Percentiles rank a stretch among this genome's conserved stretches.
These are phyloP conservation scores for Epichloe baconii DNA, from an alignment of 2,329 filamentous ascomycete genomes.

Conservation along the genomic window DNA sequence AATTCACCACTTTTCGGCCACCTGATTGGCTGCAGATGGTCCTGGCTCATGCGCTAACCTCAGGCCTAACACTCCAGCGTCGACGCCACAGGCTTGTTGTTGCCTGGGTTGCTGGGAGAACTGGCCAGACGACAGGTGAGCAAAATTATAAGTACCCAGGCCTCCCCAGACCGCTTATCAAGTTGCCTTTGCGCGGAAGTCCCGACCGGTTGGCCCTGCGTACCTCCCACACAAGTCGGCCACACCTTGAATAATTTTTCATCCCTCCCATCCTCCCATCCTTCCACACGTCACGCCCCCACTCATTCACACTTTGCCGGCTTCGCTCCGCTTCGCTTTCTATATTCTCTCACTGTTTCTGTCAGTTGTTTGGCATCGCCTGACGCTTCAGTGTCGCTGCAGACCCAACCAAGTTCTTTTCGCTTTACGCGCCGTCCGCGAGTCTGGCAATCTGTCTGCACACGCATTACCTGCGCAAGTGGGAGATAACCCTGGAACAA, in stretches of 20 bases:
- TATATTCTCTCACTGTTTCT: conserved; percentile 9
- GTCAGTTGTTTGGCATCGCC: conserved; percentile 9
- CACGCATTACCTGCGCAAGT: conserved; percentile 5
- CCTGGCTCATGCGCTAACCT: conserved; percentile 24
- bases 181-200: conserved; percentile 39
- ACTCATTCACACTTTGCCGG: conserved; percentile 11
- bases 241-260: conserved; percentile 23
- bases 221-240: conserved; percentile 35
- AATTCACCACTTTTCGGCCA: conserved; percentile 17
- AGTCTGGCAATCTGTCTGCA: conserved; percentile 3
- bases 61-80: conserved; percentile 25
- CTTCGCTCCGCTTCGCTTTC: conserved; percentile 10
- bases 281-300: conserved; percentile 19
- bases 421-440: conserved; percentile 5
- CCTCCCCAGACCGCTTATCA: conserved; percentile 39
- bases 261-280: conserved; percentile 9
- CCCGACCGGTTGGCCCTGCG: conserved; percentile 41
- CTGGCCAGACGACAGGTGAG: conserved; percentile 21
- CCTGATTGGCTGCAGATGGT: conserved; percentile 25
- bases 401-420: conserved; percentile 3
- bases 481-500: conserved; percentile 5
- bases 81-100: conserved; percentile 31
- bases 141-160: conserved; percentile 45
- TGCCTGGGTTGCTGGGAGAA: conserved; percentile 33
- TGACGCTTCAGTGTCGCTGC: conserved; percentile 8